Percentiles rank a stretch among this genome's conserved stretches.
Evolutionary conservation across 2,329 filamentous ascomycete species (phyloP).

Genomic region (Arthrinium puccinioides): DNA sequence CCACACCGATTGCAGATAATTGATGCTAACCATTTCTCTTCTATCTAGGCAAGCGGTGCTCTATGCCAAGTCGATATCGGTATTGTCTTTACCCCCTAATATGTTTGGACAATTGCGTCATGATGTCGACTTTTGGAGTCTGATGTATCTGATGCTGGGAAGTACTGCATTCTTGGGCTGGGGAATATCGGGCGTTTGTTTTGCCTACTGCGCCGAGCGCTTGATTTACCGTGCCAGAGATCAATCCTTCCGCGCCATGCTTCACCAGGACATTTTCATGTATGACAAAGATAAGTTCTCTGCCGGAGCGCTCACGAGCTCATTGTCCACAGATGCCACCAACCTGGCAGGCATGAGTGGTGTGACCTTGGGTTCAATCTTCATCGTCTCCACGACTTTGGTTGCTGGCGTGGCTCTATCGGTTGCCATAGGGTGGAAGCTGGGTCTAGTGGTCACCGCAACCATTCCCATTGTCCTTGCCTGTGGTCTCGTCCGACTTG

Average conservation of each 20-base stretch:
- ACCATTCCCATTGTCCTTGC: slow-evolving; percentile 39
- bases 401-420: slow-evolving; percentile 36
- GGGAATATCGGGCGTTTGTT: slow-evolving; percentile 63
- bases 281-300: background rate
- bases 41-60: background rate
- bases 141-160: slow-evolving; percentile 84
- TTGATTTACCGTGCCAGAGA: slow-evolving; percentile 61
- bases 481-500: slow-evolving; percentile 40
- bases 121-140: slow-evolving; percentile 75
- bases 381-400: background rate
- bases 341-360: slow-evolving; percentile 2
- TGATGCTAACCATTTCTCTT: slow-evolving; percentile 26
- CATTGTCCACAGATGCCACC: background rate
- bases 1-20: slow-evolving; percentile 82
- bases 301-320: background rate
- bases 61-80: slow-evolving; percentile 19
- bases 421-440: slow-evolving; percentile 65
- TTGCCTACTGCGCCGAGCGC: slow-evolving; percentile 80
- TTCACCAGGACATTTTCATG: slow-evolving; percentile 1
- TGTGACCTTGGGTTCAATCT: background rate
- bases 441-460: slow-evolving; percentile 56
- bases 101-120: slow-evolving; percentile 40
- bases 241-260: too few relatives aligned
- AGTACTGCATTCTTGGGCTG: slow-evolving; percentile 62
- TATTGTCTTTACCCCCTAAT: slow-evolving; percentile 28